Percentiles rank a stretch among this genome's conserved stretches.
Evolutionary conservation across 345 rosid genomes (phyloP).

Genomic region (Gossypioides kirkii): DNA sequence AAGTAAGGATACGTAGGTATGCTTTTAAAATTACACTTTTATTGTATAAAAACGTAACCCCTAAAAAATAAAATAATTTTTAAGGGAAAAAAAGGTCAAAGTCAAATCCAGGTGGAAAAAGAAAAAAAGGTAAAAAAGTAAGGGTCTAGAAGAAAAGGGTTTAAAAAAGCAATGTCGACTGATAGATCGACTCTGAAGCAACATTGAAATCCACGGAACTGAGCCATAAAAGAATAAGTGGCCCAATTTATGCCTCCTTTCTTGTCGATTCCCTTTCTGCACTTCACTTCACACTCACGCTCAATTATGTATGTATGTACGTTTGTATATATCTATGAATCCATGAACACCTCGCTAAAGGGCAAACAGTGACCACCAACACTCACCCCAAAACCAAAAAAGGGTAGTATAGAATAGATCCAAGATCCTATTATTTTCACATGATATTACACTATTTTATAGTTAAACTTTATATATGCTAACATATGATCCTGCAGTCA

Average conservation of each 20-base stretch:
- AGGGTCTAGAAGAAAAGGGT: background rate
- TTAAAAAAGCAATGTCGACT: constrained; percentile 31
- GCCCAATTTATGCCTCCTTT: constrained; percentile 1
- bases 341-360: constrained; percentile 17
- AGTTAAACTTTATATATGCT: background rate
- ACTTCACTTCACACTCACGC: constrained; percentile 15
- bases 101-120: background rate
- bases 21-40: too few species aligned
- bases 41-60: too few species aligned
- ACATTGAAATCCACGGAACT: constrained; percentile 41
- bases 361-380: constrained; percentile 10
- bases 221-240: constrained; percentile 1
- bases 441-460: background rate
- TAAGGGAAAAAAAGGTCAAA: too few species aligned
- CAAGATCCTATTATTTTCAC: constrained; percentile 3
- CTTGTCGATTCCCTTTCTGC: background rate
- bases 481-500: background rate
- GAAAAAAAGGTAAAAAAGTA: too few species aligned
- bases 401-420: background rate
- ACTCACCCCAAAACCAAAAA: too few species aligned
- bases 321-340: background rate
- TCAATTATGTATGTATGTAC: too few species aligned
- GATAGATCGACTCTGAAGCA: constrained; percentile 34
- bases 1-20: too few species aligned
- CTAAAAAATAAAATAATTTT: too few species aligned